A percentile compares a stretch with the other conserved stretches of the same genome.
phyloP scores from a whole-genome alignment of 208 protist species.

The Herpetomonas samuelpessoai region DNA sequence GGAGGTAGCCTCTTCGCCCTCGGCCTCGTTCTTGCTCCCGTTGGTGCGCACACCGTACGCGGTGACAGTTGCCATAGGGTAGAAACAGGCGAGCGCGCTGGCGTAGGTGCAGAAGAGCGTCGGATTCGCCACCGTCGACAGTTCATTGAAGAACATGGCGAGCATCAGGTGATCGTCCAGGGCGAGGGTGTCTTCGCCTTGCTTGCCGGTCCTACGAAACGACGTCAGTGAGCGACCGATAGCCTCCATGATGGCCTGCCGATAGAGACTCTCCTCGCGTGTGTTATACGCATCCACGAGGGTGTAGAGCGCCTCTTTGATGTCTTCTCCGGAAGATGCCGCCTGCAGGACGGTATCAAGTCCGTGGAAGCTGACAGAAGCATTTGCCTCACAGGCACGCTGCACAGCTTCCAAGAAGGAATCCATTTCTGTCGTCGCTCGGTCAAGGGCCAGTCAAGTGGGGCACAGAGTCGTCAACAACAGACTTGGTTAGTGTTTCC shows the following conservation, averaged over 20 bases:
- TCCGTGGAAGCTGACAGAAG: constrained; percentile 13
- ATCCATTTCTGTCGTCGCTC: too few relatives aligned
- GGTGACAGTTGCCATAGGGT: constrained; percentile 18
- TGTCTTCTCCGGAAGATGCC: constrained; percentile 12
- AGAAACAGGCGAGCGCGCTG: constrained; percentile 24
- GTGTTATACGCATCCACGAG: constrained; percentile 48
- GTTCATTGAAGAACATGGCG: constrained; percentile 64
- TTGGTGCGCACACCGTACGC: constrained; percentile 17
- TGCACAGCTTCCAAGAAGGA: constrained; percentile 6
- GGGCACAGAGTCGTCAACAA: too few relatives aligned
- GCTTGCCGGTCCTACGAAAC: background rate
- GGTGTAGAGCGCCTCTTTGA: constrained; percentile 20
- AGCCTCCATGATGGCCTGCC: constrained; percentile 26
- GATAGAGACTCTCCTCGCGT: constrained; percentile 11
- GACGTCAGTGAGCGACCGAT: constrained; percentile 15
- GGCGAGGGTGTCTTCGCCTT: constrained; percentile 16
- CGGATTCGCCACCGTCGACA: constrained; percentile 35
- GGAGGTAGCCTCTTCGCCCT: constrained; percentile 15
- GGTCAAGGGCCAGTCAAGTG: too few relatives aligned
- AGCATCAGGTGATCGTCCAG: constrained; percentile 50
- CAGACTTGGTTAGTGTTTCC: too few relatives aligned
- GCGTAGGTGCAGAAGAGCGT: constrained; percentile 25
- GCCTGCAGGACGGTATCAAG: constrained; percentile 9
- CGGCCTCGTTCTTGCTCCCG: background rate
- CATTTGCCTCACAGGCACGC: constrained; percentile 12